A percentile compares a stretch with the other conserved stretches of the same genome.
Conservation (phyloP, 441 rosid species). For the Biscutella auriculata region DNA sequence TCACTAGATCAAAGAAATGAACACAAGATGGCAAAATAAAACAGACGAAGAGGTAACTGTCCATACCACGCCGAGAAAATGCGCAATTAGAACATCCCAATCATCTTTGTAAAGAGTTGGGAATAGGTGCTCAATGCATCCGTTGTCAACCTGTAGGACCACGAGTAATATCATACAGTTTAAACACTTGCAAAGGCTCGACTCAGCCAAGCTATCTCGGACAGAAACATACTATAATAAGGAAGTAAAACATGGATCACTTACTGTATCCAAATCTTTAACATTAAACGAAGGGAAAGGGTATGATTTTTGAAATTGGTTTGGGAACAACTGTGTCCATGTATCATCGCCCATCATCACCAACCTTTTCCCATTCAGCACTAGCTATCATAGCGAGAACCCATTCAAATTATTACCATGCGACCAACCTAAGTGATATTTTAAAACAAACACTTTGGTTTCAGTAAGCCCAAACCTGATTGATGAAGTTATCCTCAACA, state of each 20-base stretch:
- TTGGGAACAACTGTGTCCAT: conserved; percentile 83
- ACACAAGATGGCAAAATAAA: conserved; percentile 12
- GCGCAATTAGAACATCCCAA: conserved; percentile 96
- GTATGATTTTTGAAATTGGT: conserved; percentile 69
- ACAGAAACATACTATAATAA: not conserved
- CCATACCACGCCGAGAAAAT: conserved; percentile 95
- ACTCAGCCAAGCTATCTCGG: not conserved
- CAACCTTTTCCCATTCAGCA: conserved; percentile 66
- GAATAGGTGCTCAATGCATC: conserved; percentile 76
- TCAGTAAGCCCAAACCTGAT: conserved; percentile 38
- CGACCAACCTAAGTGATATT: not conserved
- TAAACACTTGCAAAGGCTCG: not conserved
- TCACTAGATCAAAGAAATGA: not conserved
- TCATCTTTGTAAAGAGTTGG: conserved; percentile 71
- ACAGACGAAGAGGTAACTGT: not conserved
- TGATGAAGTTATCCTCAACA: conserved; percentile 74
- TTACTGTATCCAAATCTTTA: conserved; percentile 83
- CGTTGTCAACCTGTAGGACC: conserved; percentile 67
- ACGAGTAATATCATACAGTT: not conserved
- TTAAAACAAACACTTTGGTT: not conserved
- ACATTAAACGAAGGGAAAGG: conserved; percentile 95
- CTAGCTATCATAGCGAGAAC: conserved; percentile 34
- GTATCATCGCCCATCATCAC: conserved; percentile 98
- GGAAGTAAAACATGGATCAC: not conserved
- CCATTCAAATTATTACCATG: not conserved